Base-by-base conservation (phyloP, 768 basidiomycete genomes). In the Coprinopsis sp. region DNA sequence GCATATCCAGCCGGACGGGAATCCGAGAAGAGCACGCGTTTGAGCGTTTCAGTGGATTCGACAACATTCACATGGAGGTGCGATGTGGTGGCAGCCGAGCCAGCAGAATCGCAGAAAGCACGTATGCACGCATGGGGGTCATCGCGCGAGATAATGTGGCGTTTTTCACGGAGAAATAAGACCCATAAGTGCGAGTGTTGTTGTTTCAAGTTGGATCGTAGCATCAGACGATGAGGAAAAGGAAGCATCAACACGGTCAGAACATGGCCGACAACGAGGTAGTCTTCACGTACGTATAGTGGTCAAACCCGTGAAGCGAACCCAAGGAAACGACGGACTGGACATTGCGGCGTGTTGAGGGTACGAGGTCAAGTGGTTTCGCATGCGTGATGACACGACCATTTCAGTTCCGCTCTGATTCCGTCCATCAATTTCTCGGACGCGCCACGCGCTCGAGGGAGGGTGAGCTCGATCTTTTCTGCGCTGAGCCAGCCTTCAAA, bases 281-380 rank as follows among this genome's bases (percentile, higher is more conserved):
- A 43, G 24, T 36, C 29, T 44, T n/a, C 22, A 78, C 79, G 63
- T 57, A 81, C 79, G 56, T 49, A 71, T 69, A 45, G 70, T 47
- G 4, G 78, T 69, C 41, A 66, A 54, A 4, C 70, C 66, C 14
- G 74, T 67, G 53, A 82, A 67, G 59, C 73, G 76, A 54, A 70
- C 59, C 80, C 80, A 82, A 24, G 81, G 81, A 63, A 81, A 81
- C 47, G 63, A 67, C 54, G n/a, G n/a, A n/a, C n/a, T n/a, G n/a
- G 66, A 59, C 72, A 79, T 79, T 33, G 60, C 21, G 3, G 5
- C 11, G 22, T 39, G 37, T 11, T 39, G 18, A 23, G 21, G 18
- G 37, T 39, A 21, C 8, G 22, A 39, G 22, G 22, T 22, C 37
- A 39, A 39, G 34, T 18, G 6, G 37, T 39, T 23, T 6, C 22